These are phyloP conservation scores for Mycena venus DNA, from an alignment of 768 basidiomycete species.

Conservation along the genomic window DNA sequence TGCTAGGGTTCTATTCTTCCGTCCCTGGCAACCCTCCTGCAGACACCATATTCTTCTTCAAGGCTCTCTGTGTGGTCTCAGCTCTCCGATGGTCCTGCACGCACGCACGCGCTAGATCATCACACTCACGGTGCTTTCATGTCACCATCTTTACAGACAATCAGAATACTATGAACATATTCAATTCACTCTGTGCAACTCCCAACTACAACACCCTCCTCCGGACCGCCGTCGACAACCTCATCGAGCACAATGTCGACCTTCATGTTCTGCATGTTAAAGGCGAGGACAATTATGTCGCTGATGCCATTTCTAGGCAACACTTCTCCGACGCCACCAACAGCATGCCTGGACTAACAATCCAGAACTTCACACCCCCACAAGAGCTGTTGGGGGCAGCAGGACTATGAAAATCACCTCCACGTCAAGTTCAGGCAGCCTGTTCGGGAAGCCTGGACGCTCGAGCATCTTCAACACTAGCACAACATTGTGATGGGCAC, in stretches of 20 bases:
- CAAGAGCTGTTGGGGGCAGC: slow-evolving; percentile 15
- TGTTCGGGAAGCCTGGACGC: slow-evolving; percentile 44
- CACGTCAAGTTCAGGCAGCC: slow-evolving; percentile 49
- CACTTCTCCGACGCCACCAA: neutral
- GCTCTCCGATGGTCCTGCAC: neutral
- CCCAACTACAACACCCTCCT: too few species aligned
- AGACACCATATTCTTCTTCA: slow-evolving; percentile 31
- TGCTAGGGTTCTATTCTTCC: slow-evolving; percentile 15
- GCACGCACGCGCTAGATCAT: neutral
- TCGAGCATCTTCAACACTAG: neutral
- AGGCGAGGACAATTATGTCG: slow-evolving; percentile 41
- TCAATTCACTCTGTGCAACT: too few species aligned
- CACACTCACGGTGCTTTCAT: neutral
- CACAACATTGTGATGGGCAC: neutral
- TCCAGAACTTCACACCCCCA: neutral
- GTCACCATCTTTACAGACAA: slow-evolving; percentile 6
- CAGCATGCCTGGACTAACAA: neutral
- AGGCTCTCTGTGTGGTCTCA: slow-evolving; percentile 30
- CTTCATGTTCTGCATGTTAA: slow-evolving; percentile 42
- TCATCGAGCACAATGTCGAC: slow-evolving; percentile 25
- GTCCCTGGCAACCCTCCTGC: neutral
- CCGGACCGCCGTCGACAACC: too few species aligned
- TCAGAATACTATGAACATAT: neutral
- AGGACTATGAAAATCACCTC: slow-evolving; percentile 29
- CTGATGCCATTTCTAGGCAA: slow-evolving; percentile 48